These are phyloP conservation scores for Leccinum rimulosum DNA, from an alignment of 768 basidiomycete genomes.

Conservation along the genomic window DNA sequence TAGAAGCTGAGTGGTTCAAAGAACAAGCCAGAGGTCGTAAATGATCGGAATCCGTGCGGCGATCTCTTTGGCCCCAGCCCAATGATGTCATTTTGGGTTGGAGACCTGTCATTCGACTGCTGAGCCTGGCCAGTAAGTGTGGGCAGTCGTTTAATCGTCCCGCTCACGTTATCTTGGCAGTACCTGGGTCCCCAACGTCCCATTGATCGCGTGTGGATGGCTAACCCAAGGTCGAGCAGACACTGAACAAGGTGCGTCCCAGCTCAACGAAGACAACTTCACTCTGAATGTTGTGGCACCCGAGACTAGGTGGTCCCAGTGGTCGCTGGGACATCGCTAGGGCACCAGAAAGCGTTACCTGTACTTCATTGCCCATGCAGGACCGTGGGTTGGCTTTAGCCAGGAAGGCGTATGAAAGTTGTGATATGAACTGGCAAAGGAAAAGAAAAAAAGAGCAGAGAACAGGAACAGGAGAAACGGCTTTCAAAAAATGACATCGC, in stretches of 20 bases:
- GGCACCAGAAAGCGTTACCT: constrained; percentile 11
- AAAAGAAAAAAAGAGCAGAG: neutral
- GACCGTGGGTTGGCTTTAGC: constrained; percentile 5
- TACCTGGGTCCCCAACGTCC: neutral
- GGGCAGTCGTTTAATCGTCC: constrained; percentile 27
- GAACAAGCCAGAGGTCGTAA: constrained; percentile 21
- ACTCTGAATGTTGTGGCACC: constrained; percentile 31
- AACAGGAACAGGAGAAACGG: neutral
- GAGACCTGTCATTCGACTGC: constrained; percentile 38
- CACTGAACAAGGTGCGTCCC: constrained; percentile 35
- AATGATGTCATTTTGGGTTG: constrained; percentile 40
- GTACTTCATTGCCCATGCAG: neutral
- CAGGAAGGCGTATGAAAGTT: constrained; percentile 23
- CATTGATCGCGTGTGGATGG: neutral
- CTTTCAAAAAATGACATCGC: constrained; percentile 2
- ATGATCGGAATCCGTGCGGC: constrained; percentile 26
- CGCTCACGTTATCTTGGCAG: constrained; percentile 20
- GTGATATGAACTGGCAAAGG: neutral
- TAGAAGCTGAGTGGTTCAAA: constrained; percentile 16
- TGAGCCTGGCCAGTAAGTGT: constrained; percentile 35
- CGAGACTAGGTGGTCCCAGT: constrained; percentile 1
- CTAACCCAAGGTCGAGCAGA: constrained; percentile 8
- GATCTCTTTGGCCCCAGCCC: constrained; percentile 24
- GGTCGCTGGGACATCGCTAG: constrained; percentile 9
- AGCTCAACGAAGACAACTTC: constrained; percentile 40